A percentile compares a stretch with the other conserved stretches of the same genome.
Conservation (phyloP, 2,329 filamentous ascomycete genomes). For the Aureobasidium mangrovei region DNA sequence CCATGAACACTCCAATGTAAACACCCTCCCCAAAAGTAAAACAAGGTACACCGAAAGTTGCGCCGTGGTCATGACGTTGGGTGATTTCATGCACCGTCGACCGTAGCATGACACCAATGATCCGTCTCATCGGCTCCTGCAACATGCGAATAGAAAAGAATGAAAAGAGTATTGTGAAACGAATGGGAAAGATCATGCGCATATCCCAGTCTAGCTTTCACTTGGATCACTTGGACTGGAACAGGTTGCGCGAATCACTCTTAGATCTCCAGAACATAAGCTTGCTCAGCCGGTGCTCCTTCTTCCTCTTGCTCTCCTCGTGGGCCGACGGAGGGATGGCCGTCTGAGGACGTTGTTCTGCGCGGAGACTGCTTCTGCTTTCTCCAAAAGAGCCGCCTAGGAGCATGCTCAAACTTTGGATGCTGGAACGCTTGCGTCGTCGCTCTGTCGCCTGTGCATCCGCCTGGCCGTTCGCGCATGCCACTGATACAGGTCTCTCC, state of each 20-base stretch:
- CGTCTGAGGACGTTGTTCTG: constrained; percentile 47
- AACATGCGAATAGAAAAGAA: constrained; percentile 13
- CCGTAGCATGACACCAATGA: not conserved
- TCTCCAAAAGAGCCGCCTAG: constrained; percentile 68
- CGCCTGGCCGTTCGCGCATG: constrained; percentile 8
- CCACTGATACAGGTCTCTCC: constrained; percentile 12
- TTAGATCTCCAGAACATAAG: constrained; percentile 72
- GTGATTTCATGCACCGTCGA: not conserved
- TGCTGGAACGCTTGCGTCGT: constrained; percentile 63
- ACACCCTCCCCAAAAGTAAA: not conserved
- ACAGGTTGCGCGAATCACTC: constrained; percentile 15
- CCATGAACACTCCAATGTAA: not conserved
- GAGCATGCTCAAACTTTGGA: constrained; percentile 67
- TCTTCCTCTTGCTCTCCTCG: constrained; percentile 46
- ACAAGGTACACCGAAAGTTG: constrained; percentile 6
- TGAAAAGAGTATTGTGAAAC: constrained; percentile 7
- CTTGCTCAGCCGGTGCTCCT: constrained; percentile 60
- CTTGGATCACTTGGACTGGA: constrained; percentile 10
- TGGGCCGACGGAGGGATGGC: constrained; percentile 49
- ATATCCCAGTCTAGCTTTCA: not conserved
- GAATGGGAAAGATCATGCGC: constrained; percentile 2
- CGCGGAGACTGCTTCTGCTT: constrained; percentile 59
- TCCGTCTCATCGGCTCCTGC: not conserved
- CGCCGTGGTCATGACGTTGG: constrained; percentile 1
- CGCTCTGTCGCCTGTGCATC: constrained; percentile 33